Base-by-base conservation (phyloP, 805 yeast species). In the Maudiozyma pseudohumilis region DNA sequence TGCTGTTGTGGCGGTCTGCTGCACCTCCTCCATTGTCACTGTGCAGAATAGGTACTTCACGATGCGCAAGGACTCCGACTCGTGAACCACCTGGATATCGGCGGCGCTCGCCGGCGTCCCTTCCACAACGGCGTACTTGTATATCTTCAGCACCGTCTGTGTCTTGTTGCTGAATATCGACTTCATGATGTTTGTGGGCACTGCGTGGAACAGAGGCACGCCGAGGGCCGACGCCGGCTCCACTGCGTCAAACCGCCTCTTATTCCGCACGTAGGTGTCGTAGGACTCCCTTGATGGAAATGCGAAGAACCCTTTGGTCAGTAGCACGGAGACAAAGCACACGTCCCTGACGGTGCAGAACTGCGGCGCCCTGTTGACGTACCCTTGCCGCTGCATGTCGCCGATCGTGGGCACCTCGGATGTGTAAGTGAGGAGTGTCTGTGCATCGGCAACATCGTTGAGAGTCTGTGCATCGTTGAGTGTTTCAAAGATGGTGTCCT, bases 291-390 rank as follows among this genome's bases (percentile, higher is more conserved):
- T 61, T 24, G 65, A 60, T 3, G 68, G 61, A 44, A 64, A 64
- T n/a, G 61, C 54, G 38, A 45, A 61, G 30, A 61, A 44, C 1
- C 70, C 70, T 33, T 60, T 61, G 20, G 60, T 56, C 29, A 64
- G 46, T 15, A 61, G 23, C 4, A 57, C 44, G 2, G 65, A 55
- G 0, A 55, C 54, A 12, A 64, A 51, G 0, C 64, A 65, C 23
- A 64, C 38, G 3, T 52, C 46, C 29, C 69, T 48, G 8, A 33
- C 35, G 10, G 46, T 39, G 7, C 36, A 40, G 20, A 56, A 55
- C 9, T 43, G 39, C 5, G 62, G 62, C 17, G 55, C 46, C 28
- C 60, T 43, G 34, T 57, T 57, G 6, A 54, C 53, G 37, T 36
- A 55, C 2, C 59, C 59, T n/a, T 39, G 44, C 27, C 50, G 41